Evolutionary conservation across 179 eudicot species (phyloP), one percentile per base, ranked within the genome.

Genomic region (Amaranthus tricolor): DNA sequence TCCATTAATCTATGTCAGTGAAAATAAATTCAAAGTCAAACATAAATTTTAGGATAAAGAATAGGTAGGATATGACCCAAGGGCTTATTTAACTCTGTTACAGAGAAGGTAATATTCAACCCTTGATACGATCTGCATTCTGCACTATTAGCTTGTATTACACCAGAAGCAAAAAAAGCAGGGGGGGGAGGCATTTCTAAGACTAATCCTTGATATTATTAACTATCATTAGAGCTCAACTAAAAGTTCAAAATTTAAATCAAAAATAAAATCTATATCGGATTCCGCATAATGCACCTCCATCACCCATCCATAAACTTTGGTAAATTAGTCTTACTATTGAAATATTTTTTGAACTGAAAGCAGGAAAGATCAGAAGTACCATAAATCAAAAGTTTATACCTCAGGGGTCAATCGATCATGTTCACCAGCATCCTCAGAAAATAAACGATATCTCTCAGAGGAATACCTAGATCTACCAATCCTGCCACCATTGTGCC

Each of bases 341-440:
- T 17, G 24, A 31, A 2, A 31, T 2, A 14, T 14, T 13, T 31
- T 31, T 31, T 66, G 15, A 21, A 6, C 44, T 60, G 56, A 24
- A 60, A 19, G 62, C 40, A 16, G 45, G 7, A 31, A 31, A 2
- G 11, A 11, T 53, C 40, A 53, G 15, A 12, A 43, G 17, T 9
- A 66, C 17, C n/a, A 51, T n/a, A 51, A 50, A 43, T 12, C 7
- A 48, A 54, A 69, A 72, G 40, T 31, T 54, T 64, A 69, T 72
- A 93, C 98, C 96, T 91, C 93, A 66, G 88, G 80, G 56, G 90
- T 63, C 68, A 86, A 20, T 20, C 84, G 93, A 68, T 84, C 88
- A 70, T 81, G 91, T 31, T 71, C 66, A 68, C 81, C 74, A 20
- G 73, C 68, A 74, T 86, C 90, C 73, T 84, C 87, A 47, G 91